Percentiles rank a stretch among this genome's conserved stretches.
Conservation (phyloP, 2,329 filamentous ascomycete genomes). For the Clonostachys rhizophaga region DNA sequence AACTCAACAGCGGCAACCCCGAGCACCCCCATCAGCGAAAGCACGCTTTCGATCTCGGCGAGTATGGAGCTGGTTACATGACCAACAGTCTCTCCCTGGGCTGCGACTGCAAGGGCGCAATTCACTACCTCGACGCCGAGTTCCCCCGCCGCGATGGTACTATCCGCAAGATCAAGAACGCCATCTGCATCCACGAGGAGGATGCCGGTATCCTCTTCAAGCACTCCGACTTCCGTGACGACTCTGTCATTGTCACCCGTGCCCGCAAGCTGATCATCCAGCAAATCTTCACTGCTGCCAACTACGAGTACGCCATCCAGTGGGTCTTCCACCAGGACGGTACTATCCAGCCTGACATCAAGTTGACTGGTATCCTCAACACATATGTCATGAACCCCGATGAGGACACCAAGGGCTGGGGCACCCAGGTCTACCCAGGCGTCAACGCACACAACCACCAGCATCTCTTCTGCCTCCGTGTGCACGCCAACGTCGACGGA, state of each 20-base stretch:
- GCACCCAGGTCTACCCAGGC: constrained; percentile 82
- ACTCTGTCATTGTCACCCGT: constrained; percentile 80
- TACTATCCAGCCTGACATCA: constrained; percentile 86
- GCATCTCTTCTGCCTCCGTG: constrained; percentile 86
- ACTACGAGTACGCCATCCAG: constrained; percentile 76
- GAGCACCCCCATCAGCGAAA: constrained; percentile 78
- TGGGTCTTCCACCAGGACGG: constrained; percentile 61
- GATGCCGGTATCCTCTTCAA: constrained; percentile 91
- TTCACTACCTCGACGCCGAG: constrained; percentile 85
- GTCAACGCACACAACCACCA: constrained; percentile 97
- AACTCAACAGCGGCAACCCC: constrained; percentile 54
- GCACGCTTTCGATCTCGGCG: constrained; percentile 76
- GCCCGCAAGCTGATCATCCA: constrained; percentile 82
- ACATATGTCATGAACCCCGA: constrained; percentile 78
- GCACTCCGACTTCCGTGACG: constrained; percentile 89
- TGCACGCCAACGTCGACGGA: constrained; percentile 85
- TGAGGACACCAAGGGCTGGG: constrained; percentile 83
- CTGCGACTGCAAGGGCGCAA: constrained; percentile 84
- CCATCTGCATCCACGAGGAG: constrained; percentile 93
- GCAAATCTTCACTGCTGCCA: constrained; percentile 91
- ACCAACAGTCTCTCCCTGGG: constrained; percentile 72
- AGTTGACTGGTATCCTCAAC: constrained; percentile 88
- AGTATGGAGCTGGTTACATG: constrained; percentile 81
- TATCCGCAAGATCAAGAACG: constrained; percentile 83
- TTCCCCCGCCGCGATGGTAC: constrained; percentile 76